Evolutionary conservation across 768 basidiomycete genomes (phyloP).

Genomic region (Suillus variegatus): DNA sequence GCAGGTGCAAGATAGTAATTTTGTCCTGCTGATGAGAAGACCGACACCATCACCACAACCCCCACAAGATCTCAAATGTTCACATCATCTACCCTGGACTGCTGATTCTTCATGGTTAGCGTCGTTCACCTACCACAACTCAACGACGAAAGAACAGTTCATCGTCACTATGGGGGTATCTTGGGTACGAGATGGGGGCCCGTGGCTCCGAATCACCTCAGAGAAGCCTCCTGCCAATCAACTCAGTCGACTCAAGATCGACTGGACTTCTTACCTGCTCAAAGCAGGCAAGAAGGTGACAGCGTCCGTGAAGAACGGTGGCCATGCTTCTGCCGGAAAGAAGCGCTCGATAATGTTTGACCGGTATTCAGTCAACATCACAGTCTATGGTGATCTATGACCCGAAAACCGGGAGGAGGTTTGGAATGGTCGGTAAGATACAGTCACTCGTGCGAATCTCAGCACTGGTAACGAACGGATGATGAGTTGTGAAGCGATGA

Average conservation of each 20-base stretch:
- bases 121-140: neutral
- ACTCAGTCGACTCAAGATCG: neutral
- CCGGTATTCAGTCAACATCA: slow-evolving; percentile 4
- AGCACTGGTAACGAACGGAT: neutral
- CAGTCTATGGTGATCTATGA: neutral
- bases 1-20: neutral
- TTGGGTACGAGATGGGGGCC: neutral
- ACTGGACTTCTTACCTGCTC: slow-evolving; percentile 4
- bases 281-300: neutral
- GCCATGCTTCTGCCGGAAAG: slow-evolving; percentile 2
- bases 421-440: neutral
- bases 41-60: neutral
- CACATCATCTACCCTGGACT: neutral
- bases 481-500: neutral
- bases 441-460: neutral
- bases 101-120: slow-evolving; percentile 2
- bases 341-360: neutral
- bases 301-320: slow-evolving; percentile 1
- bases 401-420: neutral
- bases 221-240: neutral
- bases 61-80: neutral
- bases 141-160: neutral
- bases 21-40: neutral
- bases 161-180: neutral
- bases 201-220: neutral